Evolutionary conservation across 805 yeast genomes (phyloP).

Genomic region (Jamesozyma piceae): DNA sequence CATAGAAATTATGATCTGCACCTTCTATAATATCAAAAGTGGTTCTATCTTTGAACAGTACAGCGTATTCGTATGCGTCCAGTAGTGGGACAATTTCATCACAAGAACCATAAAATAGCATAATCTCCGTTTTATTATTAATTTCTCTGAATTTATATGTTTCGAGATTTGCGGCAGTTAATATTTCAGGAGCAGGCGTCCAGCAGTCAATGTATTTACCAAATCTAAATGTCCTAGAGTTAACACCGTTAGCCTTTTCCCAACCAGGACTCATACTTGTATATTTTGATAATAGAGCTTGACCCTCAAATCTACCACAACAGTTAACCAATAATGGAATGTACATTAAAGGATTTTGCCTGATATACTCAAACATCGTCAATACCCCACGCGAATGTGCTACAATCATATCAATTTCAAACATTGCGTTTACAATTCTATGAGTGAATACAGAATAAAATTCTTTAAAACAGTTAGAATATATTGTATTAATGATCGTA

Average conservation of each 20-base stretch:
- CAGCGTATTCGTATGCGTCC: constrained; percentile 54
- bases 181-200: constrained; percentile 43
- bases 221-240: constrained; percentile 36
- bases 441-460: background rate
- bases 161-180: constrained; percentile 42
- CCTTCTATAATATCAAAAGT: constrained; percentile 46
- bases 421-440: constrained; percentile 8
- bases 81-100: constrained; percentile 59
- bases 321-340: constrained; percentile 65
- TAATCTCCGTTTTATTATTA: constrained; percentile 40
- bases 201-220: constrained; percentile 39
- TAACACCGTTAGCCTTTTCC: constrained; percentile 35
- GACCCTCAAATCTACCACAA: constrained; percentile 58
- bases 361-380: constrained; percentile 66
- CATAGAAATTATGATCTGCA: constrained; percentile 80
- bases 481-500: constrained; percentile 22
- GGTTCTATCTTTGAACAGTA: constrained; percentile 47
- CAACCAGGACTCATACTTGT: constrained; percentile 29
- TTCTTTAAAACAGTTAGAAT: background rate
- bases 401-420: constrained; percentile 48
- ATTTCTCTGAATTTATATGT: constrained; percentile 35
- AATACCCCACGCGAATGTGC: constrained; percentile 78
- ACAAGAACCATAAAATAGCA: constrained; percentile 61
- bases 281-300: constrained; percentile 37
- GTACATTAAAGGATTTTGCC: constrained; percentile 21